These are phyloP conservation scores for Zygoascus meyerae DNA, from an alignment of 1,139 yeast species.

Conservation along the genomic window DNA sequence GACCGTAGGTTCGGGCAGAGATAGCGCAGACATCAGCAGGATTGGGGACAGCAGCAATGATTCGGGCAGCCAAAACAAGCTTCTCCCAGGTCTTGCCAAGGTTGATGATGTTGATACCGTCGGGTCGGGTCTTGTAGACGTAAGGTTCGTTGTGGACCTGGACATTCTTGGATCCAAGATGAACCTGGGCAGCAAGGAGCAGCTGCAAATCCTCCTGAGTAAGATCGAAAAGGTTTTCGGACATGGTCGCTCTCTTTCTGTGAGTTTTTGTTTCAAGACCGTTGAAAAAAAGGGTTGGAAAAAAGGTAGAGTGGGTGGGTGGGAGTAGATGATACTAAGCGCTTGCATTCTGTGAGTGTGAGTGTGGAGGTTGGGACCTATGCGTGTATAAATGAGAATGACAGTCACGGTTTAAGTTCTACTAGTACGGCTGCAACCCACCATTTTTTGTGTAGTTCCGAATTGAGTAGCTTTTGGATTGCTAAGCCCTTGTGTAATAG, in stretches of 20 bases:
- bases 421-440: too few relatives aligned
- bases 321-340: not conserved
- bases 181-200: slow-evolving; percentile 99
- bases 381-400: too few relatives aligned
- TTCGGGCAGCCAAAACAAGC: slow-evolving; percentile 99
- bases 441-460: too few relatives aligned
- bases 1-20: slow-evolving; percentile 99
- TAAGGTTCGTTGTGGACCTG: slow-evolving; percentile 99
- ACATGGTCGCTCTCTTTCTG: slow-evolving; percentile 41
- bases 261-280: slow-evolving; percentile 2
- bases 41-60: slow-evolving; percentile 99
- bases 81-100: slow-evolving; percentile 99
- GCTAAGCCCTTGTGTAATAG: too few relatives aligned
- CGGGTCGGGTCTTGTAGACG: slow-evolving; percentile 99
- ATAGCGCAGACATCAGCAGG: slow-evolving; percentile 97
- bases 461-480: too few relatives aligned
- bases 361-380: too few relatives aligned
- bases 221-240: slow-evolving; percentile 73
- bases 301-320: slow-evolving; percentile 7
- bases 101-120: slow-evolving; percentile 98
- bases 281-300: slow-evolving; percentile 7
- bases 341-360: not conserved
- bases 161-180: slow-evolving; percentile 99
- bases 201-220: slow-evolving; percentile 99
- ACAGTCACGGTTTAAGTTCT: too few relatives aligned